Base-by-base conservation (phyloP, 2,329 filamentous ascomycete species). In the Arthrobotrys sphaeroides region DNA sequence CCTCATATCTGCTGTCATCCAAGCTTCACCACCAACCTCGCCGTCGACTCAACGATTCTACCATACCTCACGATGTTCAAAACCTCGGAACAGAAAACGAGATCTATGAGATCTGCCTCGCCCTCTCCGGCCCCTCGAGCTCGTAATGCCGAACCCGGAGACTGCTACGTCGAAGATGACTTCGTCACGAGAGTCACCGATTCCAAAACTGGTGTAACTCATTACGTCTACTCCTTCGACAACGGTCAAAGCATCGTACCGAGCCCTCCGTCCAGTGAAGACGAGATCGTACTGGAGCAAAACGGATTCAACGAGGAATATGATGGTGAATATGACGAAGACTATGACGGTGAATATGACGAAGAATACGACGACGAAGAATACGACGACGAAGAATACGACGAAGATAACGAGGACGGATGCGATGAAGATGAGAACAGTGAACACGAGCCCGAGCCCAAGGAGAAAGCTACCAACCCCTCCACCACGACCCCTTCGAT, bases 211-310 rank as follows among this genome's bases (percentile, higher is more conserved):
- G 59, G 40, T 16, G 26, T 33, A 31, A 62, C 26, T 1, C 59
- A 43, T 26, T 36, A 47, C 16, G 22, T 62, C 24, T 62, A 62
- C 59, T 33, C 40, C 26, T 47, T 43, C 26, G 59, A 47, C 9
- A 42, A 49, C 1, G 13, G 16, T 3, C 6, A 26, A 5, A 43
- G 33, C 9, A 16, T 40, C 6, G 38, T 42, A 3, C 36, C 53
- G 16, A 43, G 53, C 16, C 42, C 33, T 42, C 13, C 36, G n/a
- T 40, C 36, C n/a, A n/a, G 5, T 40, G n/a, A n/a, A 40, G 5
- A 9, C 12, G 31, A 33, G n/a, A n/a, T n/a, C n/a, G n/a, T n/a
- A n/a, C n/a, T n/a, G n/a, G n/a, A n/a, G n/a, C 1, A n/a, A 40
- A 40, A 40, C 12, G 7, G n/a, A 40, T 7, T 2, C 12, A n/a